Percentiles rank a stretch among this genome's conserved stretches.
phyloP scores from a whole-genome alignment of 1,284 basidiomycete genomes.

The Fomitiporia mediterranea region DNA sequence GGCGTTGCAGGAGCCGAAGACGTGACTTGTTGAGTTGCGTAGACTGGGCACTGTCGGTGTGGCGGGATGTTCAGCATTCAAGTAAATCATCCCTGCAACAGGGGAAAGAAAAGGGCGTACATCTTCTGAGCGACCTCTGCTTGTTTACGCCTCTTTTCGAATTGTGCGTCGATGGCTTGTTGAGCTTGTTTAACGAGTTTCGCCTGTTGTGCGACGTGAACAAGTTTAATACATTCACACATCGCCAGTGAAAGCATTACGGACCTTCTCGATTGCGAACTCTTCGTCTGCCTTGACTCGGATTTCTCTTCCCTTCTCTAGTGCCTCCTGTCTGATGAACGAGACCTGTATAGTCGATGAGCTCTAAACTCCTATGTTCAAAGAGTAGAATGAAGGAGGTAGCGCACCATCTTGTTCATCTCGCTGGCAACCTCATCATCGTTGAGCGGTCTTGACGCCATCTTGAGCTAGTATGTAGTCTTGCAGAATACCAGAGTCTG shows the following conservation, averaged over 20 bases:
- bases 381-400: neutral
- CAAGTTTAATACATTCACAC: neutral
- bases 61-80: neutral
- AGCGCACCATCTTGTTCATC: constrained; percentile 97
- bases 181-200: constrained; percentile 95
- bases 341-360: constrained; percentile 57
- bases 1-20: constrained; percentile 83
- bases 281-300: constrained; percentile 96
- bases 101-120: constrained; percentile 42
- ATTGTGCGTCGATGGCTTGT: constrained; percentile 85
- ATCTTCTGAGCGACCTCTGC: constrained; percentile 93
- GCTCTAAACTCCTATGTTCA: neutral
- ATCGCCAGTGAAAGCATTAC: constrained; percentile 11
- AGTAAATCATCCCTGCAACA: neutral
- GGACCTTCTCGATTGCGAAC: constrained; percentile 94
- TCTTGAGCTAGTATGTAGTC: constrained; percentile 27
- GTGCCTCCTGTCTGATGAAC: constrained; percentile 95
- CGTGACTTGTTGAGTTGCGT: constrained; percentile 96
- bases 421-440: constrained; percentile 95
- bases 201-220: constrained; percentile 48
- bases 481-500: neutral
- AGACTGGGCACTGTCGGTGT: constrained; percentile 74
- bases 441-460: constrained; percentile 73
- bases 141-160: constrained; percentile 92
- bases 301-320: constrained; percentile 96